Evolutionary conservation across 495 filamentous ascomycete genomes (phyloP), one percentile per base, ranked within the genome.

Genomic region (Echria macrotheca): DNA sequence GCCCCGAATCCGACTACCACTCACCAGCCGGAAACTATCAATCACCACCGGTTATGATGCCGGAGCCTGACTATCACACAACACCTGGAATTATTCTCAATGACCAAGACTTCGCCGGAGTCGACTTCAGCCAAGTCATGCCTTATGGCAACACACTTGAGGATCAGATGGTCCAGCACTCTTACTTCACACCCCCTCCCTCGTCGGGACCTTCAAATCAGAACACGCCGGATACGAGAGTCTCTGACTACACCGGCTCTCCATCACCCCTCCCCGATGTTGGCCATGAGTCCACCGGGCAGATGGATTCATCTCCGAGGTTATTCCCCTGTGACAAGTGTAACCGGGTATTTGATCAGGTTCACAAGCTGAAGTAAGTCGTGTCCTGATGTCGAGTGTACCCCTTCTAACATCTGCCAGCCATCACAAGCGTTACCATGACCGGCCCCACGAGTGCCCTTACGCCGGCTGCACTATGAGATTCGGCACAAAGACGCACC

Each of bases 401-500:
- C 19, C 4, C 1, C 49, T 47, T 14, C 48, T 55, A 26, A 55
- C 19, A 12, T 18, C 31, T 11, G 4, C 17, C 31, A 69, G 67
- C 43, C 73, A 76, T 39, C 73, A 76, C 53, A 69, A 69, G 17
- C 66, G 73, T 9, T 76, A 76, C 38, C 73, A 76, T 44, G 66
- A 72, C 11, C 66, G 69, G 22, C 69, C 69, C 3, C 72, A 70
- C 48, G 66, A 67, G 41, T 76, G 73, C 50, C 49, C 61, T 5
- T 61, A 67, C 17, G 54, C 58, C 0, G 67, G 60, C 8, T 76
- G 73, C 46, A 58, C 59, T 22, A 71, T 68, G 54, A 63, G 60
- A 38, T 76, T 76, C 44, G 73, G 73, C 41, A 76, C 73, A n/a
- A 73, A 74, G 48, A 76, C 73, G 28, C 73, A 76, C 46, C 61